Percentiles rank a stretch among this genome's conserved stretches.
Conservation (phyloP, 495 filamentous ascomycete species). For the Trichoderma gamsii region DNA sequence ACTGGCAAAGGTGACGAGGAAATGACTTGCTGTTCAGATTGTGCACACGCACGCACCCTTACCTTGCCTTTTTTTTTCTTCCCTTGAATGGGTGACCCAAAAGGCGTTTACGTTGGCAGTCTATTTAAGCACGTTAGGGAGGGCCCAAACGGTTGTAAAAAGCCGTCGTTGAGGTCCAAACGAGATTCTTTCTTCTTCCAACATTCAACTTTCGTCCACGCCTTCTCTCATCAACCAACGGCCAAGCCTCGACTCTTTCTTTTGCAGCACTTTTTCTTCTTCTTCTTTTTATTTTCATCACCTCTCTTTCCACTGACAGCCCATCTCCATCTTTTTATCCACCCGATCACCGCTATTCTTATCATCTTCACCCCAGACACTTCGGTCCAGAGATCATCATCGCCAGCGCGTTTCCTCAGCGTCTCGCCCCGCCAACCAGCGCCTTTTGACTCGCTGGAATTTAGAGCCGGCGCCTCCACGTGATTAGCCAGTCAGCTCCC, state of each 20-base stretch:
- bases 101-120: not conserved
- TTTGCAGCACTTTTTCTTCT: not conserved
- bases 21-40: not conserved
- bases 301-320: no score
- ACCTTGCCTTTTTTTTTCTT: not conserved
- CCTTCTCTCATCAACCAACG: not conserved
- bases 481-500: conserved; percentile 5
- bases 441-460: not conserved
- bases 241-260: not conserved
- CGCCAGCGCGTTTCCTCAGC: not conserved
- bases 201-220: not conserved
- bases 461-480: conserved; percentile 10
- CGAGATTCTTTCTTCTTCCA: conserved; percentile 5
- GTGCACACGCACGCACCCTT: conserved; percentile 1
- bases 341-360: not conserved
- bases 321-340: not conserved
- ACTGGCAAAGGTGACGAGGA: not conserved
- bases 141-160: not conserved
- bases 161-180: not conserved
- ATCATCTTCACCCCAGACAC: not conserved
- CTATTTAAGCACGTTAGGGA: not conserved
- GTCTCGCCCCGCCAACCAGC: conserved; percentile 7
- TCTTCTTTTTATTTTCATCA: not conserved
- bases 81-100: not conserved
- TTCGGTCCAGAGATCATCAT: not conserved